phyloP scores from a whole-genome alignment of 2,329 filamentous ascomycete species.

The Diaporthe ampelina region DNA sequence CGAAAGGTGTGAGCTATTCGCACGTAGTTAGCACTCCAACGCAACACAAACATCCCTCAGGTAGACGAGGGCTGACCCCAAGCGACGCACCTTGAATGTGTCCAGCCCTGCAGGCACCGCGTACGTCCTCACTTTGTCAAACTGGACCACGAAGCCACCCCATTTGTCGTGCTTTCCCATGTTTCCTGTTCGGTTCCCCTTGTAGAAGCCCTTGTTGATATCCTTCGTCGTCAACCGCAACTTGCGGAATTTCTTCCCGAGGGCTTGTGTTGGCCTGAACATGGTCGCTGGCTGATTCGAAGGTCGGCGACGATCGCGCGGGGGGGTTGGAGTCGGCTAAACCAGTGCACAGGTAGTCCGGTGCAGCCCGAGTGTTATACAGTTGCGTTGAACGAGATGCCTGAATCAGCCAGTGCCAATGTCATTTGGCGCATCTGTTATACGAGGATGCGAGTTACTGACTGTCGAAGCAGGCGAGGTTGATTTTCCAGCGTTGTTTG shows the following conservation, averaged over 20 bases:
- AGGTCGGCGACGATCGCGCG: neutral
- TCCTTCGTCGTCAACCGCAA: slow-evolving; percentile 91
- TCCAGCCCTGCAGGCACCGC: slow-evolving; percentile 79
- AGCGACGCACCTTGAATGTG: slow-evolving; percentile 75
- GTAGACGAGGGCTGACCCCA: neutral
- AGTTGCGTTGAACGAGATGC: neutral
- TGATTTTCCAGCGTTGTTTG: slow-evolving; percentile 34
- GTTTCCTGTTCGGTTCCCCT: slow-evolving; percentile 89
- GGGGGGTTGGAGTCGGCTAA: neutral
- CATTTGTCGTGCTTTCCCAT: slow-evolving; percentile 88
- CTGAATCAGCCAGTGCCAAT: neutral
- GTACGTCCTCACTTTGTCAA: slow-evolving; percentile 90
- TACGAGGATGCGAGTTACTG: neutral
- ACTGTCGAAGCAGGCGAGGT: neutral
- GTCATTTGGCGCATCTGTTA: slow-evolving; percentile 5
- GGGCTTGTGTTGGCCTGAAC: slow-evolving; percentile 74
- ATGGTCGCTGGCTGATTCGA: slow-evolving; percentile 58
- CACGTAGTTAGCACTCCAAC: slow-evolving; percentile 38
- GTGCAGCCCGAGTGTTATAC: neutral
- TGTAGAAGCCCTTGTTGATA: slow-evolving; percentile 95
- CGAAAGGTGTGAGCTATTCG: slow-evolving; percentile 82
- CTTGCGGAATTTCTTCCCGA: slow-evolving; percentile 79
- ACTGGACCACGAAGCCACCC: slow-evolving; percentile 89
- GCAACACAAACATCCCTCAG: neutral
- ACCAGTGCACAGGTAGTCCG: neutral